Base-by-base conservation (phyloP, 2,329 filamentous ascomycete genomes). In the Trichophyton simii region DNA sequence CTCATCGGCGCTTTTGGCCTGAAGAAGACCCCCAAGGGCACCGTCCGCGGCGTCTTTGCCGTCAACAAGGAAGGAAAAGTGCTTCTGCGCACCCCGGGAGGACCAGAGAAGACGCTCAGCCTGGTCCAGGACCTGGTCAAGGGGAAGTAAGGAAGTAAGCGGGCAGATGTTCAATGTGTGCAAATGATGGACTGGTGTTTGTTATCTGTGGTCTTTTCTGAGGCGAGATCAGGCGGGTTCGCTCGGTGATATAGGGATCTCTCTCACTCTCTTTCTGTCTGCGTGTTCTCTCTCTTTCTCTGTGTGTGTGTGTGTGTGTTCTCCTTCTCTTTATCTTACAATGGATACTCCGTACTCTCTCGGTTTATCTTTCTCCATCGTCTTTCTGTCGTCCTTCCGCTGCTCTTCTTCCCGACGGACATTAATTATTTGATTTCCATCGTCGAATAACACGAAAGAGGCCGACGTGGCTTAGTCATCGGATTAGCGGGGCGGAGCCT, bases 1-100 rank as follows among this genome's bases (percentile, higher is more conserved):
- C 82, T 99, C 63, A 95, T 97, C 68, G 79, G 74, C 11, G 91
- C 91, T 61, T 88, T 97, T 71, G 92, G 91, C n/a, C 77, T 97
- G 66, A 91, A 91, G 78, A 96, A 96, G 78, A 74, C 79, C 6
- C 87, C 88, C 54, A 88, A 85, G 74, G 87, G 89, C 63, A 95
- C 90, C 15, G 84, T 82, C 58, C 85, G 94, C 65, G 94, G 92
- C 66, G 90, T 97, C 44, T 95, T 96, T 68, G 88, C 89, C 58
- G 80, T 97, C 60, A 82, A 88, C 73, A 95, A 94, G 79, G 72
- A 80, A 25, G 91, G 91, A 62, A 91, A 91, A 73, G 84, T 95
- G 22, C 80, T 95, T 42, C 82, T 88, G 20, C 82, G 84, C 41
- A 82, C 92, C 76, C 74, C 86, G 0, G 92, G 91, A 63, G 84